These are phyloP conservation scores for Boletus insuetus DNA, from an alignment of 768 basidiomycete species.

Conservation along the genomic window DNA sequence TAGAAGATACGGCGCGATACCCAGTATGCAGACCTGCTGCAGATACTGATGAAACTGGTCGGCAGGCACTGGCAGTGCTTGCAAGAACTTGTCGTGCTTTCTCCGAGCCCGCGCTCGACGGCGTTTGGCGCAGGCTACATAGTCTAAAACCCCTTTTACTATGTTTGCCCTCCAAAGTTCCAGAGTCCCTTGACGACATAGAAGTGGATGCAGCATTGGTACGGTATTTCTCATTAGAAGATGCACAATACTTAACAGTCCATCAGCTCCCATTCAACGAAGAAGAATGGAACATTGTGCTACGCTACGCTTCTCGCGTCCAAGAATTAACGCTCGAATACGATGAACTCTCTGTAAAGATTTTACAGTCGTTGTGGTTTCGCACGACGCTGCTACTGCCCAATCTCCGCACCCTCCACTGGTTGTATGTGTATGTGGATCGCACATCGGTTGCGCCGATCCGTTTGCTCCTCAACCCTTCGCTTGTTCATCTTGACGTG, in stretches of 20 bases:
- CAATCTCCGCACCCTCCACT: constrained; percentile 2
- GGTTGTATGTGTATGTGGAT: not conserved
- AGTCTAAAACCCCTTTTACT: constrained; percentile 1
- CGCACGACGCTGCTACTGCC: constrained; percentile 6
- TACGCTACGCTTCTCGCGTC: constrained; percentile 7
- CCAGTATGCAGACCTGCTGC: no score
- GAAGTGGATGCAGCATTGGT: not conserved
- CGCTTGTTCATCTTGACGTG: constrained; percentile 1
- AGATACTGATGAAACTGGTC: not conserved
- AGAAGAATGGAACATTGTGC: constrained; percentile 1
- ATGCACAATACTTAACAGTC: not conserved
- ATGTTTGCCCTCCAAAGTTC: not conserved
- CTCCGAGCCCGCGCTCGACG: constrained; percentile 15
- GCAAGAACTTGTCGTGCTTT: constrained; percentile 13
- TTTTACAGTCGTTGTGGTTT: constrained; percentile 2
- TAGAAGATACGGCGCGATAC: not conserved
- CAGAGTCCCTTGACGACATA: not conserved
- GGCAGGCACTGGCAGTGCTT: constrained; percentile 5
- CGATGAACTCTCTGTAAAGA: not conserved
- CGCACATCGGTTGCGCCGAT: not conserved
- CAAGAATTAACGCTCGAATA: not conserved
- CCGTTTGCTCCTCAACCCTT: constrained; percentile 10
- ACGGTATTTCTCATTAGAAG: not conserved
- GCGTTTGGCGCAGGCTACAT: constrained; percentile 11
- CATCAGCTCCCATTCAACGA: not conserved